Evolutionary conservation across 495 filamentous ascomycete genomes (phyloP).

Genomic region (Lophiostoma macrostomum): DNA sequence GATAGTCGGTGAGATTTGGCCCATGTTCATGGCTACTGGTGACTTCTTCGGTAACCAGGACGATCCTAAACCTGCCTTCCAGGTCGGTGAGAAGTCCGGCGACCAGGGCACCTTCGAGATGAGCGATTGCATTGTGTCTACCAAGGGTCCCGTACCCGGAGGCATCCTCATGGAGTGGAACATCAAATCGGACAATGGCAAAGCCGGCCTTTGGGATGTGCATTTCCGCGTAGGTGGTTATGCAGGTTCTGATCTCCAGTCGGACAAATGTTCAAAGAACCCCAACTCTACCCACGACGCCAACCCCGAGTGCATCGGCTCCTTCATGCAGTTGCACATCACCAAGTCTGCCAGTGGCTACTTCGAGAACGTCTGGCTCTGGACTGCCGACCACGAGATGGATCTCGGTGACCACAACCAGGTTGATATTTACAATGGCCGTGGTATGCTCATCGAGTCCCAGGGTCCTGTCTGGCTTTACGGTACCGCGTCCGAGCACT

Average conservation of each 20-base stretch:
- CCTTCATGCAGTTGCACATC: constrained; percentile 42
- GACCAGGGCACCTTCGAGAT: constrained; percentile 55
- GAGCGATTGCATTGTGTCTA: constrained; percentile 61
- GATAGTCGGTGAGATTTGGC: constrained; percentile 51
- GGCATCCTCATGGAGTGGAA: constrained; percentile 77
- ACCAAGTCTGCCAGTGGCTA: constrained; percentile 38
- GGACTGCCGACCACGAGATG: constrained; percentile 46
- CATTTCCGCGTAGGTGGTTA: constrained; percentile 49
- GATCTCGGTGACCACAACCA: constrained; percentile 40
- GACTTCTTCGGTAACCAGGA: constrained; percentile 58
- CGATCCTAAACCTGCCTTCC: constrained; percentile 61
- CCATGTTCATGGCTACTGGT: constrained; percentile 64
- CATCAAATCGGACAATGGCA: constrained; percentile 47
- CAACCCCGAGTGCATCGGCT: constrained; percentile 47
- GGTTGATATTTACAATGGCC: constrained; percentile 46
- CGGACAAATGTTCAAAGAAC: constrained; percentile 41
- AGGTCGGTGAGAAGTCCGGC: constrained; percentile 54
- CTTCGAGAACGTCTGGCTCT: constrained; percentile 46
- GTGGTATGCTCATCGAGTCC: constrained; percentile 53
- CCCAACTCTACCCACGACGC: constrained; percentile 20
- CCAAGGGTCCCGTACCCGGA: constrained; percentile 61
- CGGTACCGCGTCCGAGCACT: constrained; percentile 75
- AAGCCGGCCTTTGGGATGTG: constrained; percentile 45
- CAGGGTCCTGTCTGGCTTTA: constrained; percentile 57
- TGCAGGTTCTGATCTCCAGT: constrained; percentile 43